Percentiles rank a stretch among this genome's conserved stretches.
These are phyloP conservation scores for Hymenoscyphus repandus DNA, from an alignment of 2,329 filamentous ascomycete species.

Conservation along the genomic window DNA sequence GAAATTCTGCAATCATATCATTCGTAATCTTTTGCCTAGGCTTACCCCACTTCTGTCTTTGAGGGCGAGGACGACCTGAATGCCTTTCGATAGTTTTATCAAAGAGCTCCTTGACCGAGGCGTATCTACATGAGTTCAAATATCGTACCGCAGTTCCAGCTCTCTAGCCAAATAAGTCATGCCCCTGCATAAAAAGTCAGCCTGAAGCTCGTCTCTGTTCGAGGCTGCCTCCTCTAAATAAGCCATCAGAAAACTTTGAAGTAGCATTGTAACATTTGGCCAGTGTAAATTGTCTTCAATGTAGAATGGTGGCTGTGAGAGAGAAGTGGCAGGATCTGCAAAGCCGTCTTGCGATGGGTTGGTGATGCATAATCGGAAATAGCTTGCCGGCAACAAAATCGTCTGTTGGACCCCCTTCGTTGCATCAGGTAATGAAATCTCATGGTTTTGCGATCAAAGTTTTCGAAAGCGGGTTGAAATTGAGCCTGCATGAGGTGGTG, in stretches of 20 bases:
- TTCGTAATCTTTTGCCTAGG: no score
- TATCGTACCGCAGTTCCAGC: no score
- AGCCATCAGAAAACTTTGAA: constrained; percentile 1
- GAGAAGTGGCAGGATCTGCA: constrained; percentile 1
- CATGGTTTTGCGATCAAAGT: constrained; percentile 1
- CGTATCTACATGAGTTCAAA: no score
- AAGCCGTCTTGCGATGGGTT: constrained; percentile 1
- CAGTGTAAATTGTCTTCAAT: constrained; percentile 1
- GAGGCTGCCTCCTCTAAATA: neutral
- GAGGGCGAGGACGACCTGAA: no score
- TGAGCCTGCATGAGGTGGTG: neutral
- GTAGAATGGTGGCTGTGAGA: neutral
- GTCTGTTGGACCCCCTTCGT: neutral
- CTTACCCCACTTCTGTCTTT: no score
- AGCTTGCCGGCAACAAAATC: constrained; percentile 1
- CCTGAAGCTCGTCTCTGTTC: neutral
- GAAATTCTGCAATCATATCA: no score
- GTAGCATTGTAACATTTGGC: constrained; percentile 1
- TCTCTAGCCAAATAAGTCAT: no score
- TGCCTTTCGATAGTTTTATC: no score
- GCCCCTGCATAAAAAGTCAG: no score
- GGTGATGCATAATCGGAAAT: neutral
- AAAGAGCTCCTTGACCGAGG: no score
- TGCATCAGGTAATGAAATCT: constrained; percentile 1
- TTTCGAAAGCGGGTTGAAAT: neutral